Evolutionary conservation across 2,329 filamentous ascomycete genomes (phyloP).

Genomic region (Diaporthe citri): DNA sequence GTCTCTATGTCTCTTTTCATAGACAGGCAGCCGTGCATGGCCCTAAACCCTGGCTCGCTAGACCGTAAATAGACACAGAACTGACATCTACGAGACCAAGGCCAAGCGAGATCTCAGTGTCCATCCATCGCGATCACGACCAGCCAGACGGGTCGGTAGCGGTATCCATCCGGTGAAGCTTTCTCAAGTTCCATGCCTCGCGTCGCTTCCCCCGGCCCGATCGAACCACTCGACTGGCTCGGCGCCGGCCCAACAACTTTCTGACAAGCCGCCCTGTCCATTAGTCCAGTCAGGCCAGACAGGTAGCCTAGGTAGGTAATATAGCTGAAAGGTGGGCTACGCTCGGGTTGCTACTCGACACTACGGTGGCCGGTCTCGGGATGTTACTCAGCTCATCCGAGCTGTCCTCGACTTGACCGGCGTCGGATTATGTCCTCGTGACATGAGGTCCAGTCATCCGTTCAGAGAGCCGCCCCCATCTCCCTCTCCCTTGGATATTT

Average conservation of each 20-base stretch:
- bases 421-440: neutral
- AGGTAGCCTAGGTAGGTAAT: neutral
- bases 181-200: neutral
- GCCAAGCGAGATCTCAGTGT: neutral
- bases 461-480: no score
- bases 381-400: neutral
- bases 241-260: neutral
- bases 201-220: conserved; percentile 9
- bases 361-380: neutral
- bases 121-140: neutral
- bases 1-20: neutral
- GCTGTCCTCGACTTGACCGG: neutral
- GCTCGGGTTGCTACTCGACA: conserved; percentile 8
- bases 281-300: neutral
- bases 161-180: neutral
- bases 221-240: conserved; percentile 1
- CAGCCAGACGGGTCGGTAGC: neutral
- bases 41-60: neutral
- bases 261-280: neutral
- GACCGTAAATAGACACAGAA: neutral
- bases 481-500: neutral
- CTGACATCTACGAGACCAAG: neutral
- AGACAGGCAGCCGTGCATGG: neutral
- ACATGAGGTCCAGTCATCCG: neutral
- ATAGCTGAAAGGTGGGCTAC: neutral